Evolutionary conservation across 495 filamentous ascomycete genomes (phyloP).

Genomic region (Podospora pseudopauciseta): DNA sequence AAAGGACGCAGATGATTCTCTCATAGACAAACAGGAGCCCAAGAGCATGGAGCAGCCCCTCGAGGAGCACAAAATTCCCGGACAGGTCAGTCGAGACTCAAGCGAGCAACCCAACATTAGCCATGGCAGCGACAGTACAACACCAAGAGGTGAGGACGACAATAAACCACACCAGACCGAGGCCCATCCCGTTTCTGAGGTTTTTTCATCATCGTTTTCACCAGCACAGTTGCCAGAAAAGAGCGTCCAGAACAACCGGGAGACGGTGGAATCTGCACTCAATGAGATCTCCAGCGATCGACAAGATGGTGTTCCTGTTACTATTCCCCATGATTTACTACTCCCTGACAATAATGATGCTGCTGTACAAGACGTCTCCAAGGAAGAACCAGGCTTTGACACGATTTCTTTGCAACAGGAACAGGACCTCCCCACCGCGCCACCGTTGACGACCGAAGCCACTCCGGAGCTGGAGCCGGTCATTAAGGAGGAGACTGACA

Average conservation of each 20-base stretch:
- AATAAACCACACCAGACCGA: constrained; percentile 18
- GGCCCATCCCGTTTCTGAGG: constrained; percentile 17
- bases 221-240: background rate
- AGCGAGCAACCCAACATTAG: constrained; percentile 5
- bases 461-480: background rate
- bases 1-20: constrained; percentile 1
- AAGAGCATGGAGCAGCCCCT: constrained; percentile 29
- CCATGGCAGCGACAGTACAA: constrained; percentile 8
- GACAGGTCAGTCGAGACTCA: constrained; percentile 8
- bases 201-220: constrained; percentile 7
- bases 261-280: background rate
- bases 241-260: background rate
- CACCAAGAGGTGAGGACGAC: constrained; percentile 27
- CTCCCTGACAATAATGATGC: constrained; percentile 11
- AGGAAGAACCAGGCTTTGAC: constrained; percentile 18
- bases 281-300: background rate
- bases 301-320: background rate
- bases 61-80: constrained; percentile 19
- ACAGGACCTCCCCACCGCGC: constrained; percentile 7
- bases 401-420: constrained; percentile 8
- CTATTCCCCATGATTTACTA: constrained; percentile 16
- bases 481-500: constrained; percentile 5
- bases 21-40: background rate
- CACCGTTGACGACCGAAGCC: constrained; percentile 1
- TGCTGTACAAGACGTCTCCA: constrained; percentile 8